Percentiles rank a stretch among this genome's conserved stretches.
Conservation (phyloP, 345 rosid genomes). For the Brassica carinata region DNA sequence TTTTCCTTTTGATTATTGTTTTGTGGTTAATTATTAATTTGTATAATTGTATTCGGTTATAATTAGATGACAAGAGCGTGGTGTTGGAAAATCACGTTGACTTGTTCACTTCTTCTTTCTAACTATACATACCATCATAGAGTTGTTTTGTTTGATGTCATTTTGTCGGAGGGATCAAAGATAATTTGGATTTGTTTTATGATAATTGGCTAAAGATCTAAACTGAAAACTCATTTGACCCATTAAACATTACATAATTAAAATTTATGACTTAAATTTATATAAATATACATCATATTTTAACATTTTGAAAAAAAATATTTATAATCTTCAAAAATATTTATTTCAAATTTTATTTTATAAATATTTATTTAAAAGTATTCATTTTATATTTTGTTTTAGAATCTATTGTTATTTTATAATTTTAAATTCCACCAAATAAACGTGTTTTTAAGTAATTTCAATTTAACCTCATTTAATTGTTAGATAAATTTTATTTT, state of each 20-base stretch:
- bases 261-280: too few species aligned
- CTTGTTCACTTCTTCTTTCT: constrained; percentile 29
- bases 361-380: too few species aligned
- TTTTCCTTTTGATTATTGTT: not conserved
- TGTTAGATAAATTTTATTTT: too few species aligned
- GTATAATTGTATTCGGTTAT: not conserved
- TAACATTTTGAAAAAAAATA: too few species aligned
- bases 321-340: too few species aligned
- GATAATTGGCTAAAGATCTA: not conserved
- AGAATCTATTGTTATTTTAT: too few species aligned
- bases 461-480: too few species aligned
- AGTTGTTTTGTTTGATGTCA: constrained; percentile 35
- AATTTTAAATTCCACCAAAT: too few species aligned
- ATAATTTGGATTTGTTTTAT: not conserved
- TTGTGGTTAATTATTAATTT: not conserved
- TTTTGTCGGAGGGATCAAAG: constrained; percentile 29
- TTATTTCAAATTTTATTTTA: too few species aligned
- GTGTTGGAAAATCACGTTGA: constrained; percentile 25
- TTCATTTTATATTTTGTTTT: too few species aligned
- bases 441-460: too few species aligned
- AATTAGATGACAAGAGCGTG: constrained; percentile 21
- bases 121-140: constrained; percentile 19
- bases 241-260: not conserved
- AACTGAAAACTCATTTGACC: not conserved
- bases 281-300: too few species aligned